A percentile compares a stretch with the other conserved stretches of the same genome.
Evolutionary conservation across 345 rosid genomes (phyloP).

Genomic region (Syzygium jambos): DNA sequence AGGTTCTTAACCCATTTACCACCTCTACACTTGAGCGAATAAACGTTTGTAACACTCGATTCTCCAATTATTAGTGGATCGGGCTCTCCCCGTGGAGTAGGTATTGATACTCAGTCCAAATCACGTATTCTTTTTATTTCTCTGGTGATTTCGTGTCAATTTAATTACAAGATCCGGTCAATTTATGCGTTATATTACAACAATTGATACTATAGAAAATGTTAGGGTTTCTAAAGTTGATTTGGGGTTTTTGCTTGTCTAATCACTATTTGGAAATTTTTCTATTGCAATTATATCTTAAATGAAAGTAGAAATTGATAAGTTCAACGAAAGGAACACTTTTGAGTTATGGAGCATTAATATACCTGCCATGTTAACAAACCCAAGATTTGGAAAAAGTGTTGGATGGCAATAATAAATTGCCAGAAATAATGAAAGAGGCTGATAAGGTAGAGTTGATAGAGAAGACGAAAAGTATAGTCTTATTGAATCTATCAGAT

Average conservation of each 20-base stretch:
- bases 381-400: neutral
- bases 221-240: neutral
- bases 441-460: neutral
- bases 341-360: too few species aligned
- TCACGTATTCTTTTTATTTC: neutral
- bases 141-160: too few species aligned
- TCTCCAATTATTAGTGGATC: too few species aligned
- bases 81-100: neutral
- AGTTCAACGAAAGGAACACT: too few species aligned
- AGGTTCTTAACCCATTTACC: too few species aligned
- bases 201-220: too few species aligned
- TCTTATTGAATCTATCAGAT: too few species aligned
- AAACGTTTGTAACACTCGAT: neutral
- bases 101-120: neutral
- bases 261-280: neutral
- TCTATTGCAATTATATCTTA: too few species aligned
- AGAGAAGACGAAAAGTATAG: neutral
- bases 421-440: neutral
- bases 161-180: too few species aligned
- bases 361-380: neutral
- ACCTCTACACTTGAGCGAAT: neutral
- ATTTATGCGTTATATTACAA: too few species aligned
- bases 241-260: neutral
- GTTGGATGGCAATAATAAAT: neutral
- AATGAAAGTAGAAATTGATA: too few species aligned